Evolutionary conservation across 2,329 filamentous ascomycete genomes (phyloP).

Genomic region (Aspergillus pseudoterreus): DNA sequence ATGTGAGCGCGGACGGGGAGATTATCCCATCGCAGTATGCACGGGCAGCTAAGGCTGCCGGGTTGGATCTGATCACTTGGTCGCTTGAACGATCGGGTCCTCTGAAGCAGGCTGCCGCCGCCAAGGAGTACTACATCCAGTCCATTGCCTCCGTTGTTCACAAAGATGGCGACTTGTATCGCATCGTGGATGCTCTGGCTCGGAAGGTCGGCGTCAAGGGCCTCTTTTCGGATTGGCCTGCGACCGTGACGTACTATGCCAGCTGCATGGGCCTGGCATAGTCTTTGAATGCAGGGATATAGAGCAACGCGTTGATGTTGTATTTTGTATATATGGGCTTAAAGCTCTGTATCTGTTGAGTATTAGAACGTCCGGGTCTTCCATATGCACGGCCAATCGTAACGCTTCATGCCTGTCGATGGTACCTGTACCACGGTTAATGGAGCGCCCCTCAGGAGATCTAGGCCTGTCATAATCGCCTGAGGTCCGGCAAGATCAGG

Average conservation of each 20-base stretch:
- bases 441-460: too few relatives aligned
- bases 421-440: too few relatives aligned
- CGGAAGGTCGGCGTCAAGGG: constrained; percentile 16
- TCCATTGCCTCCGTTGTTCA: constrained; percentile 9
- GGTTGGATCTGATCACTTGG: constrained; percentile 16
- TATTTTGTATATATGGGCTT: too few relatives aligned
- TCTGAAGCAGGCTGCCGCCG: constrained; percentile 13
- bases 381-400: too few relatives aligned
- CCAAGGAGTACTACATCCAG: constrained; percentile 12
- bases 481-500: too few relatives aligned
- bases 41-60: constrained; percentile 12
- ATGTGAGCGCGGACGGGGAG: constrained; percentile 13
- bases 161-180: constrained; percentile 19
- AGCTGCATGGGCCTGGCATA: constrained; percentile 15
- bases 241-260: constrained; percentile 19
- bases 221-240: constrained; percentile 19
- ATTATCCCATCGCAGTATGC: constrained; percentile 17
- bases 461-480: too few relatives aligned
- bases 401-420: too few relatives aligned
- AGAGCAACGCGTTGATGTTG: too few relatives aligned
- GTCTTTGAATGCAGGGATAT: background rate
- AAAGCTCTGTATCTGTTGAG: too few relatives aligned
- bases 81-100: constrained; percentile 17
- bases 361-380: too few relatives aligned
- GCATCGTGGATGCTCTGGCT: constrained; percentile 17